Conservation (phyloP, 331 rosid genomes). For the Quercus phellos region DNA sequence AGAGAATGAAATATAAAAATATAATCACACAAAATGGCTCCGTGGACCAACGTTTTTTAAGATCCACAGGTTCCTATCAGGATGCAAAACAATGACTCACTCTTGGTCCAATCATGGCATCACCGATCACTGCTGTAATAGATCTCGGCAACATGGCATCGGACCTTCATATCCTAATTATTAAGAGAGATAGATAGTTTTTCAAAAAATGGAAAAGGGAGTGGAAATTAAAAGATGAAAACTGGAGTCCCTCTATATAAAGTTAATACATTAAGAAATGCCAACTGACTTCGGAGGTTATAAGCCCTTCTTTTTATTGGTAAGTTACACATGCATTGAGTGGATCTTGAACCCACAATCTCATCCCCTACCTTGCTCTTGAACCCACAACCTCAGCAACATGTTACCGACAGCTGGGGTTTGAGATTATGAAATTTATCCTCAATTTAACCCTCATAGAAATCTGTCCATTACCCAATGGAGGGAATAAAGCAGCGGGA, state of each 20-base stretch:
- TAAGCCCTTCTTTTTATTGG: too few relatives aligned
- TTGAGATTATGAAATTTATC: not conserved
- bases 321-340: too few relatives aligned
- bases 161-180: constrained; percentile 17
- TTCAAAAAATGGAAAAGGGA: not conserved
- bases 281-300: too few relatives aligned
- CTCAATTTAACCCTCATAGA: not conserved
- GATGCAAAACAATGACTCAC: constrained; percentile 34
- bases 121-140: constrained; percentile 37
- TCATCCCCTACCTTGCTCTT: too few relatives aligned
- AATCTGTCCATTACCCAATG: not conserved
- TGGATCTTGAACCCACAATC: too few relatives aligned
- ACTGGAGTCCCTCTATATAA: not conserved
- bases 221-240: not conserved
- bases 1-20: not conserved
- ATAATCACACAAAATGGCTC: constrained; percentile 74
- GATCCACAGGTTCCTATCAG: constrained; percentile 73
- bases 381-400: not conserved
- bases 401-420: not conserved
- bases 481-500: not conserved
- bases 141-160: constrained; percentile 73
- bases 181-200: not conserved
- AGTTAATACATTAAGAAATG: not conserved
- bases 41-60: constrained; percentile 18
- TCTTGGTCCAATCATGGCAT: constrained; percentile 84